Percentiles rank a stretch among this genome's conserved stretches.
phyloP scores from a whole-genome alignment of 2,329 filamentous ascomycete genomes.

The Lasiodiplodia sp. region DNA sequence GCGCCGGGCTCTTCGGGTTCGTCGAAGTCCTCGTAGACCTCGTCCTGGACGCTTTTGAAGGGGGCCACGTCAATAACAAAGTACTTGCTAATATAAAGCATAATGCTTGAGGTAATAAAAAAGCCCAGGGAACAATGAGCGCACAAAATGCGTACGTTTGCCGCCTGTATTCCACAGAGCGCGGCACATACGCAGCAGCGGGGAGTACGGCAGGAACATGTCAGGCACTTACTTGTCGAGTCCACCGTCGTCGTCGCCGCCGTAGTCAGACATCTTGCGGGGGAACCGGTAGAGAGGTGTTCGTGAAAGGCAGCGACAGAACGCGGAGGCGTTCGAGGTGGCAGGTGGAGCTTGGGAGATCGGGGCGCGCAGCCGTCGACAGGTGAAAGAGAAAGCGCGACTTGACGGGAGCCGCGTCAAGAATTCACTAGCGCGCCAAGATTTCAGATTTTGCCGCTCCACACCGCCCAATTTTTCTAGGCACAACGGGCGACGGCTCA shows the following conservation, averaged over 20 bases:
- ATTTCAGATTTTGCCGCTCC: background rate
- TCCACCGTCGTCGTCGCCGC: conserved; percentile 47
- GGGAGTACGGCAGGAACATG: background rate
- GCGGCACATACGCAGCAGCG: background rate
- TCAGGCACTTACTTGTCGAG: conserved; percentile 33
- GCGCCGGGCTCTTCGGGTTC: conserved; percentile 70
- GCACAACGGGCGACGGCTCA: background rate
- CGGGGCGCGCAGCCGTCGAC: background rate
- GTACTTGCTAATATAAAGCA: background rate
- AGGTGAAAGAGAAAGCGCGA: conserved; percentile 27
- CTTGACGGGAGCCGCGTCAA: conserved; percentile 18
- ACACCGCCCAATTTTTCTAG: conserved; percentile 26
- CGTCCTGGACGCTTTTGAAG: conserved; percentile 13
- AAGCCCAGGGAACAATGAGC: background rate
- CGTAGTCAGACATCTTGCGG: conserved; percentile 55
- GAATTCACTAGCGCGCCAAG: conserved; percentile 26
- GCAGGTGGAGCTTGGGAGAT: conserved; percentile 6
- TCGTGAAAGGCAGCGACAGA: background rate
- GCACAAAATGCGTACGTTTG: background rate
- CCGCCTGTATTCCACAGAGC: background rate
- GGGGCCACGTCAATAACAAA: background rate
- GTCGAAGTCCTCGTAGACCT: conserved; percentile 39
- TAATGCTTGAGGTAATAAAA: background rate
- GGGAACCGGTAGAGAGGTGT: background rate
- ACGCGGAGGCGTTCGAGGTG: background rate